Evolutionary conservation across 148 eudicot genomes (phyloP).

Genomic region (Persicaria maculosa): DNA sequence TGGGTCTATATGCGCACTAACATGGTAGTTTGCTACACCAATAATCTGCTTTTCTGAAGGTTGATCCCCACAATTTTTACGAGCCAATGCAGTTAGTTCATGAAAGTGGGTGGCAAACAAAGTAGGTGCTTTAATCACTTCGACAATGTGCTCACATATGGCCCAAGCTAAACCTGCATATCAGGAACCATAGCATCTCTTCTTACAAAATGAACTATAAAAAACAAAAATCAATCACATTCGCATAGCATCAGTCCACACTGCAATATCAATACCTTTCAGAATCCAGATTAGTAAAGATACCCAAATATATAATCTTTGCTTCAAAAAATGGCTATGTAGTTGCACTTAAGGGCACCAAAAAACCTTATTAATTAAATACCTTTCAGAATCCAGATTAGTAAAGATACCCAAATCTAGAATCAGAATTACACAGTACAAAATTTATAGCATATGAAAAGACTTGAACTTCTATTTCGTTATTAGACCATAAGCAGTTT

Average conservation of each 20-base stretch:
- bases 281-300: background rate
- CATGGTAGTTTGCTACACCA: constrained; percentile 89
- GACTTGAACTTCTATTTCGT: background rate
- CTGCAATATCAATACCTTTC: background rate
- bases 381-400: background rate
- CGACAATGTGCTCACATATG: constrained; percentile 91
- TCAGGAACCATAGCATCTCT: background rate
- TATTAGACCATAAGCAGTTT: background rate
- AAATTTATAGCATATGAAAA: background rate
- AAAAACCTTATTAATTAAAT: background rate
- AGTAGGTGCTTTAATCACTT: constrained; percentile 87
- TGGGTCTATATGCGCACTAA: constrained; percentile 94
- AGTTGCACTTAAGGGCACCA: background rate
- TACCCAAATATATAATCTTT: background rate
- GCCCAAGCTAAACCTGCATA: constrained; percentile 97
- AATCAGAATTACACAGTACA: background rate
- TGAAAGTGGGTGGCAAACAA: constrained; percentile 99
- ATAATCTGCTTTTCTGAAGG: constrained; percentile 33
- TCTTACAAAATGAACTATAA: background rate
- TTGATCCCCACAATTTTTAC: constrained; percentile 35
- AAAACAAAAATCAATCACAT: background rate
- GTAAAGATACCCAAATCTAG: background rate
- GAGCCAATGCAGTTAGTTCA: constrained; percentile 91
- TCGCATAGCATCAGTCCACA: background rate
- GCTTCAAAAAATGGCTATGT: background rate